Evolutionary conservation across 208 protist species (phyloP), one percentile per base, ranked within the genome.

Genomic region (Crithidia sp.): DNA sequence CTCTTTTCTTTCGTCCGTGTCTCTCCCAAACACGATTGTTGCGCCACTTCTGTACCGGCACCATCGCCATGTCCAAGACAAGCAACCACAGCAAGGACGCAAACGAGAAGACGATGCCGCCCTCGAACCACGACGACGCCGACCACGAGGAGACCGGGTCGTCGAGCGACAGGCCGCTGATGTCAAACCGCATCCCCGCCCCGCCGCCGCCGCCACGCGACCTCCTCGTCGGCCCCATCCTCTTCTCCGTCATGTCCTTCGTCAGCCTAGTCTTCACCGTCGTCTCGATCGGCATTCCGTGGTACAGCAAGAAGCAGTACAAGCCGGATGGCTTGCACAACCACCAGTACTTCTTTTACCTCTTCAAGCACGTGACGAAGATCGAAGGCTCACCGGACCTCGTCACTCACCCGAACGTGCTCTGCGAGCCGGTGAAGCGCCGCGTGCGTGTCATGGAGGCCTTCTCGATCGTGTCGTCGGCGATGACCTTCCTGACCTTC

Each of bases 251-350:
- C 43, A 70, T 89, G 47, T 71, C 80, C 41, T 65, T 83, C 17
- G 45, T 86, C 41, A 67, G 65, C 7, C 67, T 89, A 17, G 80
- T 91, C 54, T 82, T 92, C 41, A 81, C 82, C 16, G 71, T 80
- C 16, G 76, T 88, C 17, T 86, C 85, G 37, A 67, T 95, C 10
- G 81, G 80, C 41, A 67, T 87, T 44, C 87, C 90, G 64, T 95
- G 86, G 85, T 91, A 84, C 58, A 82, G 78, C 54, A 77, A 75
- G 74, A 82, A 82, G 78, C 90, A 95, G 73, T 89, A 91, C 77
- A 61, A 66, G 64, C 65, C 75, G 43, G 61, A 61, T 40, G 81
- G 66, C 3, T 73, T 76, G 44, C 56, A 68, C 36, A 79, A 76
- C 39, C 69, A 60, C 12, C 66, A 81, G 40, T 62, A 74, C 64